Percentiles rank a stretch among this genome's conserved stretches.
Evolutionary conservation across 768 basidiomycete species (phyloP).

Genomic region (Symmetrospora coprosmae): DNA sequence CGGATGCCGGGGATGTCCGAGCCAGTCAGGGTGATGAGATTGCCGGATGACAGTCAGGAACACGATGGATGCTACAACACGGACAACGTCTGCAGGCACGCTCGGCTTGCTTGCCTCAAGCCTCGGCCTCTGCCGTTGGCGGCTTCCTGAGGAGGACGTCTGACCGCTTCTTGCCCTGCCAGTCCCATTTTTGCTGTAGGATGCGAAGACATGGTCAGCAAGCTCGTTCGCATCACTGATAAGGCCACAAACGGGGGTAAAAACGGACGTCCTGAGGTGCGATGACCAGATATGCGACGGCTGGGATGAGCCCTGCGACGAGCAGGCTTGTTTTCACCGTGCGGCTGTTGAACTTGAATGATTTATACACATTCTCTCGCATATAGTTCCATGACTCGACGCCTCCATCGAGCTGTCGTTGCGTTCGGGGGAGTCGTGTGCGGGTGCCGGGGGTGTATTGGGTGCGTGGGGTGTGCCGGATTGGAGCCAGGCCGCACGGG

Average conservation of each 20-base stretch:
- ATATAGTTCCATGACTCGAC: constrained; percentile 17
- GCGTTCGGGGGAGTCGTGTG: too few species aligned
- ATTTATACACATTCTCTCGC: constrained; percentile 24
- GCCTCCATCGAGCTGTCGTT: constrained; percentile 8
- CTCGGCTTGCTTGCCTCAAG: too few species aligned
- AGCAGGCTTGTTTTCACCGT: constrained; percentile 2
- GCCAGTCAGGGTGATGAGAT: constrained; percentile 7
- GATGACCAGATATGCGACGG: constrained; percentile 1
- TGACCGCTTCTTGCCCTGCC: constrained; percentile 19
- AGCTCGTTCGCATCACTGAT: not conserved
- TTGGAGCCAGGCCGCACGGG: too few species aligned
- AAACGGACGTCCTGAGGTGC: not conserved
- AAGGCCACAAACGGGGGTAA: not conserved
- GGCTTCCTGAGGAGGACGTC: too few species aligned
- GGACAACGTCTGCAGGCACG: too few species aligned
- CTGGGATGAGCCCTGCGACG: not conserved
- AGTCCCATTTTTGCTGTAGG: constrained; percentile 11
- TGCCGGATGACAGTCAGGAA: too few species aligned
- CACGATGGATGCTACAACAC: too few species aligned
- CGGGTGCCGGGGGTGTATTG: too few species aligned
- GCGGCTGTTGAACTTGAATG: constrained; percentile 21
- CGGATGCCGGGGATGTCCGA: not conserved
- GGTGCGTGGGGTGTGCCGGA: too few species aligned
- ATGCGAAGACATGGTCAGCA: too few species aligned
- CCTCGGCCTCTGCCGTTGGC: too few species aligned